phyloP scores from a whole-genome alignment of 805 yeast species.

The Cyberlindnera mrakii region DNA sequence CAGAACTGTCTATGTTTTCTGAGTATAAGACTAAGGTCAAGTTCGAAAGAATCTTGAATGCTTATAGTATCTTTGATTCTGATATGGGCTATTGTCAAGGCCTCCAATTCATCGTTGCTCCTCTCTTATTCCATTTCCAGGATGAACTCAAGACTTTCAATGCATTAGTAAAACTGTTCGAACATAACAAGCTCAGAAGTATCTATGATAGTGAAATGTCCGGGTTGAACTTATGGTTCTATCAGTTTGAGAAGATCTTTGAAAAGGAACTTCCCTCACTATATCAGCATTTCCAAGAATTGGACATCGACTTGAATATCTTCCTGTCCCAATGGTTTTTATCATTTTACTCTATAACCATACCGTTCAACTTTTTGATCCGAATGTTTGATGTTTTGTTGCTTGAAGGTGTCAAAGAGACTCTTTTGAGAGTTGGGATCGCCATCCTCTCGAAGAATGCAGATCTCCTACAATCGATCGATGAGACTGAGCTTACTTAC shows the following conservation, averaged over 20 bases:
- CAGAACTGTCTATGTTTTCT: conserved; percentile 43
- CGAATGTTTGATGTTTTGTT: conserved; percentile 45
- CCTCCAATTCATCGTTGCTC: conserved; percentile 55
- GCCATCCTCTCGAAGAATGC: conserved; percentile 46
- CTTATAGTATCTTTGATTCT: conserved; percentile 56
- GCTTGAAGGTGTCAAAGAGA: conserved; percentile 49
- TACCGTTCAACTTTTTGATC: conserved; percentile 47
- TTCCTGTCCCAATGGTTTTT: conserved; percentile 65
- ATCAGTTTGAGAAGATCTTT: conserved; percentile 43
- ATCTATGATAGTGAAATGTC: conserved; percentile 48
- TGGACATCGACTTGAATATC: conserved; percentile 36
- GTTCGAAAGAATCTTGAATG: conserved; percentile 51
- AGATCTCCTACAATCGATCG: conserved; percentile 28
- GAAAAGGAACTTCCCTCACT: conserved; percentile 35
- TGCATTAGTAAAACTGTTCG: conserved; percentile 52
- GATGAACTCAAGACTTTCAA: conserved; percentile 39
- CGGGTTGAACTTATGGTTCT: conserved; percentile 46
- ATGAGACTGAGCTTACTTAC: conserved; percentile 34
- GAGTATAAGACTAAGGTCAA: conserved; percentile 32
- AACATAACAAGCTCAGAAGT: conserved; percentile 47
- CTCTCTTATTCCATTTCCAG: conserved; percentile 40
- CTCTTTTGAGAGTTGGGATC: conserved; percentile 48
- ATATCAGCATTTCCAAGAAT: conserved; percentile 33
- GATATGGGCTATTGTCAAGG: conserved; percentile 71
- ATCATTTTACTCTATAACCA: conserved; percentile 51